Conservation (phyloP, 768 basidiomycete genomes). For the Lentinula sp. region DNA sequence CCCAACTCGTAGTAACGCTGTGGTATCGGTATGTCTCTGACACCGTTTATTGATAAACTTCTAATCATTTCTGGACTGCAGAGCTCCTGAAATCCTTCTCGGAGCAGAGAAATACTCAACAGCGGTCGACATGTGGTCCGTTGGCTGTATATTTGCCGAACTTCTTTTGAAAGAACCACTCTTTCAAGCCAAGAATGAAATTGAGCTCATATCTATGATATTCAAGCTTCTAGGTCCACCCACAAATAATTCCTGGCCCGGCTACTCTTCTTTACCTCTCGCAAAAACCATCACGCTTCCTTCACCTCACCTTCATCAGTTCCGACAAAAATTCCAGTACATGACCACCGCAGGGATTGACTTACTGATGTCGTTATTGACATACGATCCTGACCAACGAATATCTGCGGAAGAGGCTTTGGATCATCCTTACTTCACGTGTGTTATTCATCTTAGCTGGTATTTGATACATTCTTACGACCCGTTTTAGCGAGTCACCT, state of each 20-base stretch:
- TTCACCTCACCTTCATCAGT: slow-evolving; percentile 64
- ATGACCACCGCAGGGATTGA: slow-evolving; percentile 82
- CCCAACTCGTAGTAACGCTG: slow-evolving; percentile 94
- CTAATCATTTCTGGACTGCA: slow-evolving; percentile 24
- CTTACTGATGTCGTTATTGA: slow-evolving; percentile 71
- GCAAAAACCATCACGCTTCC: slow-evolving; percentile 75
- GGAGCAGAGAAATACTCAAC: slow-evolving; percentile 94
- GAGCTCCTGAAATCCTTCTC: slow-evolving; percentile 91
- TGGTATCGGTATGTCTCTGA: slow-evolving; percentile 81
- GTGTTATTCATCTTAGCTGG: slow-evolving; percentile 17
- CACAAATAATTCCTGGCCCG: slow-evolving; percentile 81
- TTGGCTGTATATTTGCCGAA: slow-evolving; percentile 98
- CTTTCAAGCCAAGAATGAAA: slow-evolving; percentile 95
- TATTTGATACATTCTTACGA: slow-evolving; percentile 1
- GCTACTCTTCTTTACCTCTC: slow-evolving; percentile 72
- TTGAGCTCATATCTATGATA: slow-evolving; percentile 90
- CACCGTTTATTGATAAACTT: slow-evolving; percentile 9
- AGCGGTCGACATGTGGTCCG: slow-evolving; percentile 97
- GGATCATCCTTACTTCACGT: slow-evolving; percentile 91
- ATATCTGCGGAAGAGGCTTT: slow-evolving; percentile 89
- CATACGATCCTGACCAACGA: slow-evolving; percentile 84
- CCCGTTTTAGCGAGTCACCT: slow-evolving; percentile 71
- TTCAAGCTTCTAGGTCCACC: slow-evolving; percentile 96
- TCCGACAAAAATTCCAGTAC: slow-evolving; percentile 84
- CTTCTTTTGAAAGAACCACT: slow-evolving; percentile 91